phyloP scores from a whole-genome alignment of 2,329 filamentous ascomycete species.

The Ascochyta pisi region DNA sequence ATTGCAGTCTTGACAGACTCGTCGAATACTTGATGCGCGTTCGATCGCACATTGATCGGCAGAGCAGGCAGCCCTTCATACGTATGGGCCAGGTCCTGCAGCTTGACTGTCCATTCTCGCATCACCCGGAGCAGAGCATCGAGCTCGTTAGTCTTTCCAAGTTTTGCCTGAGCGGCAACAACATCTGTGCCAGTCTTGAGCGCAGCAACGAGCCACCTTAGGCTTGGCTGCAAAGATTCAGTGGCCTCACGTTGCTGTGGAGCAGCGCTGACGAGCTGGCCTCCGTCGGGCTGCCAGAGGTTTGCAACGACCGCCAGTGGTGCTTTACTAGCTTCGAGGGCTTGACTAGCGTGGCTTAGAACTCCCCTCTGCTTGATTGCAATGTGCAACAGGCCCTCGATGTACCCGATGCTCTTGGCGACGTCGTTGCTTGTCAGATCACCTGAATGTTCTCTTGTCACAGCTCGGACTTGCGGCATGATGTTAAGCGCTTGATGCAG shows the following conservation, averaged over 20 bases:
- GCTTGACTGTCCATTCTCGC: slow-evolving; percentile 31
- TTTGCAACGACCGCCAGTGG: slow-evolving; percentile 46
- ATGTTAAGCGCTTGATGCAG: slow-evolving; percentile 82
- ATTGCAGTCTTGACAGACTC: slow-evolving; percentile 23
- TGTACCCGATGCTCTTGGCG: slow-evolving; percentile 76
- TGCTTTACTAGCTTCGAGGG: slow-evolving; percentile 48
- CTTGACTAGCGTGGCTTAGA: slow-evolving; percentile 37
- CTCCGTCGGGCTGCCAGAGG: slow-evolving; percentile 31
- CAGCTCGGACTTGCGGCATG: slow-evolving; percentile 70
- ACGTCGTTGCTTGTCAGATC: slow-evolving; percentile 85
- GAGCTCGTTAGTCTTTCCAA: slow-evolving; percentile 58
- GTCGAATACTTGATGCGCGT: slow-evolving; percentile 22
- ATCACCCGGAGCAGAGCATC: slow-evolving; percentile 33
- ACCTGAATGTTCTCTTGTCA: slow-evolving; percentile 76
- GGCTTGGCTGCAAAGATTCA: slow-evolving; percentile 23
- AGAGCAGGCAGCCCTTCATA: slow-evolving; percentile 33
- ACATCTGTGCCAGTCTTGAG: slow-evolving; percentile 68
- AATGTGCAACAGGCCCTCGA: slow-evolving; percentile 84
- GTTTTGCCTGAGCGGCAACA: slow-evolving; percentile 69
- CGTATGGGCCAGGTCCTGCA: slow-evolving; percentile 24
- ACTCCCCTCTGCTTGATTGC: slow-evolving; percentile 65
- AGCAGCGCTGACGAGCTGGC: slow-evolving; percentile 25
- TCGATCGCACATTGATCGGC: slow-evolving; percentile 37
- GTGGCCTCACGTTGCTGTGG: slow-evolving; percentile 19
- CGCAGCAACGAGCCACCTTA: slow-evolving; percentile 73